phyloP scores from a whole-genome alignment of 2,329 filamentous ascomycete genomes.

The Endothia cerciana region DNA sequence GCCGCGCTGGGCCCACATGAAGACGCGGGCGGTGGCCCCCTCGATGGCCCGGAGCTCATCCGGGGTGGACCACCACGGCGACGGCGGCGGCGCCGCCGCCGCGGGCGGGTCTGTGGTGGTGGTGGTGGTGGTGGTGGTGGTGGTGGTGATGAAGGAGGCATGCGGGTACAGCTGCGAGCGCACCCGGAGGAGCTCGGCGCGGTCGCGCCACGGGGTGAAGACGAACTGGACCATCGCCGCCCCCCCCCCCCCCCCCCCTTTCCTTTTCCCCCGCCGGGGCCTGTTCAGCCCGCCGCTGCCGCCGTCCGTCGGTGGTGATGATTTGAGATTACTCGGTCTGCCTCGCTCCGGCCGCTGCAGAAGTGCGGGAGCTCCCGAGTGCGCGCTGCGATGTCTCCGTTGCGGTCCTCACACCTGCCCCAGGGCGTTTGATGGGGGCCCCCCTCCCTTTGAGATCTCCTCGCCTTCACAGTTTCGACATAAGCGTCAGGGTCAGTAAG shows the following conservation, averaged over 20 bases:
- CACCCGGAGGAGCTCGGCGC: slow-evolving; percentile 66
- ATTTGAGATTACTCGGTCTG: not conserved
- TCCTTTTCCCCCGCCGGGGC: no score
- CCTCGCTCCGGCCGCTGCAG: no score
- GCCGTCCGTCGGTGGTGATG: not conserved
- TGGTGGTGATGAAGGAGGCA: slow-evolving; percentile 22
- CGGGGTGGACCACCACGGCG: slow-evolving; percentile 15
- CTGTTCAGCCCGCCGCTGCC: no score
- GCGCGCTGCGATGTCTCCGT: no score
- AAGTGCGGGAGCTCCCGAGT: no score
- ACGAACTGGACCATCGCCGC: slow-evolving; percentile 68
- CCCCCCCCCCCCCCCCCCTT: no score
- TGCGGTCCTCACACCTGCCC: no score
- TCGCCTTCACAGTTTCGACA: no score
- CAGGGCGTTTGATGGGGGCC: no score
- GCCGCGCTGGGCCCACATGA: slow-evolving; percentile 73
- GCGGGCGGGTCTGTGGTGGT: not conserved
- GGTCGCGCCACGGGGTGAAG: slow-evolving; percentile 74
- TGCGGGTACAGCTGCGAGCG: slow-evolving; percentile 66
- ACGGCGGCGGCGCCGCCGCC: slow-evolving; percentile 23
- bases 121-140: not conserved
- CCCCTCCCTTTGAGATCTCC: no score
- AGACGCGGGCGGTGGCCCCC: slow-evolving; percentile 60
- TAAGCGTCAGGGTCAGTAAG: not conserved
- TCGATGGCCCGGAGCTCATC: slow-evolving; percentile 32